phyloP scores from a whole-genome alignment of 805 yeast genomes.

The Zygosaccharomyces siamensis region DNA sequence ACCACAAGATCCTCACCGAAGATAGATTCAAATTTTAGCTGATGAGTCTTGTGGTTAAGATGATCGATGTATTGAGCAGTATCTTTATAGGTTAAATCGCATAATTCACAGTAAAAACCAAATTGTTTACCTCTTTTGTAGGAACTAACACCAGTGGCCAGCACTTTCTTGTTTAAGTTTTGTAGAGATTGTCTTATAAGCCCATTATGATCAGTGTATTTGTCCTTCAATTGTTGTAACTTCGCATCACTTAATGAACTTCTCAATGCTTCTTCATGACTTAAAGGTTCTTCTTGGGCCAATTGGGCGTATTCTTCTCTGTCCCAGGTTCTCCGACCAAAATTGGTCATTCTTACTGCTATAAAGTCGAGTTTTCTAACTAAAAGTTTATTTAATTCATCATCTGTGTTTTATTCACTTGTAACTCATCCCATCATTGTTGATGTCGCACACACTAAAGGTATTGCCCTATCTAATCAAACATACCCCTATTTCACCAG shows the following conservation, averaged over 20 bases:
- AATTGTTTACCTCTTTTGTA: conserved; percentile 53
- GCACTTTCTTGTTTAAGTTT: conserved; percentile 34
- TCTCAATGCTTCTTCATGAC: conserved; percentile 18
- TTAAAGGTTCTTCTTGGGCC: conserved; percentile 36
- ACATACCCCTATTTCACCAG: conserved; percentile 33
- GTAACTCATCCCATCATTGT: not conserved
- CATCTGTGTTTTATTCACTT: not conserved
- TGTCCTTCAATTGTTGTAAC: conserved; percentile 14
- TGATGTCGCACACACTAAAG: conserved; percentile 33
- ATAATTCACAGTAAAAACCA: conserved; percentile 80
- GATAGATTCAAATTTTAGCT: conserved; percentile 37
- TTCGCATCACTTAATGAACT: conserved; percentile 14
- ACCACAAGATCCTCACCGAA: conserved; percentile 32
- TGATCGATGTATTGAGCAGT: conserved; percentile 79
- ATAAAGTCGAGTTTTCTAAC: not conserved
- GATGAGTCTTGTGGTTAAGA: conserved; percentile 68
- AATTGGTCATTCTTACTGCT: conserved; percentile 21
- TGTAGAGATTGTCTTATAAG: conserved; percentile 26
- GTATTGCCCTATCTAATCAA: conserved; percentile 44
- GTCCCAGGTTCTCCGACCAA: conserved; percentile 72
- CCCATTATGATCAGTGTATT: conserved; percentile 24
- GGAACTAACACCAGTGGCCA: conserved; percentile 30
- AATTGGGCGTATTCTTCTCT: conserved; percentile 54
- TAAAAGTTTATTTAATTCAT: not conserved
- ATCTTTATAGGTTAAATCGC: conserved; percentile 79